Evolutionary conservation across 2,329 filamentous ascomycete genomes (phyloP), one percentile per base, ranked within the genome.

Genomic region (Aspergillus latus): DNA sequence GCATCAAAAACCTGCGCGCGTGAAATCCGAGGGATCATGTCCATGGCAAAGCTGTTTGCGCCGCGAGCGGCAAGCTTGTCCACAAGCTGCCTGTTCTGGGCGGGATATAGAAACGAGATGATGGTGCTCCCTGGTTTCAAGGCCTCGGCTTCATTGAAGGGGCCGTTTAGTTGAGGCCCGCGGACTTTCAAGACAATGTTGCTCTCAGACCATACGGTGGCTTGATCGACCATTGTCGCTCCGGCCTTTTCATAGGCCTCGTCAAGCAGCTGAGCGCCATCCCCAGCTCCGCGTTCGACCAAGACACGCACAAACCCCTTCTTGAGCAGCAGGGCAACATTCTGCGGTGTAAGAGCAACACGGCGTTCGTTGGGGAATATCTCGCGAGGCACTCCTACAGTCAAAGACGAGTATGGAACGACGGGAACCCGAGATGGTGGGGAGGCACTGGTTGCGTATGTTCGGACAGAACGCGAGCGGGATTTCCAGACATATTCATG

Each of bases 21-120:
- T 1, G 91, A 95, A 64, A 96, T 96, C 40, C 92, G 86, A 13
- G 92, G 92, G 51, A 96, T 88, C 85, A 92, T 88, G 69, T 96
- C 92, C 91, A 96, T 96, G 21, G 92, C 90, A 69, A 96, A 94
- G n/a, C 84, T 78, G 0, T 90, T 95, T 1, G 87, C 85, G 29
- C 88, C 87, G 48, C 84, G 84, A 37, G 80, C 79, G 28, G 89
- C 86, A 58, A 95, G 82, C 57, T 84, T 86, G 58, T 91, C 83
- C 8, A 96, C 88, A 5, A 93, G 76, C 7, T 84, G 78, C 72
- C 84, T 87, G 73, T 95, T 95, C 75, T 93, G 89, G 5, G 85
- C 82, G 0, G 91, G 91, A 69, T 95, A 91, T 29, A 96, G 75
- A 68, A 96, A 90, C 2, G 89, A 93, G 63, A 95, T 88, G 55